phyloP scores from a whole-genome alignment of 2,329 filamentous ascomycete species.

The Scytalidium sp. region DNA sequence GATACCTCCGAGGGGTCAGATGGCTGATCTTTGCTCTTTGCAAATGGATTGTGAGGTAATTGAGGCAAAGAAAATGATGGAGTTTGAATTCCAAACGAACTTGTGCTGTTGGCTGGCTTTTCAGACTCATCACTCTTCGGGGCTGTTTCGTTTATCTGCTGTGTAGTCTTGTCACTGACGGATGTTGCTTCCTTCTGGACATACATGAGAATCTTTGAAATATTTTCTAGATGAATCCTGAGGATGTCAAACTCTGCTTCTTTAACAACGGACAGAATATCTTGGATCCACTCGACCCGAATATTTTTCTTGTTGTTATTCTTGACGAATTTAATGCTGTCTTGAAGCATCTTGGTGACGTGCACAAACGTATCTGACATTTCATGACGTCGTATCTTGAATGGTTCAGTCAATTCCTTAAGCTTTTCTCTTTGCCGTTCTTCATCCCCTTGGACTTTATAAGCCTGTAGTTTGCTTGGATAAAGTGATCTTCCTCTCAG shows the following conservation, averaged over 20 bases:
- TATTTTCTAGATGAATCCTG: constrained; percentile 15
- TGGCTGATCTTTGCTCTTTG: neutral
- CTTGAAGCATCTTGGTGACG: constrained; percentile 21
- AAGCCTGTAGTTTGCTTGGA: constrained; percentile 26
- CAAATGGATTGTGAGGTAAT: neutral
- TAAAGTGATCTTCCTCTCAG: constrained; percentile 30
- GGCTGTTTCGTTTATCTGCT: too few relatives aligned
- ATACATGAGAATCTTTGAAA: constrained; percentile 24
- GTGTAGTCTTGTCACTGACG: neutral
- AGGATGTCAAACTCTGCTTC: constrained; percentile 14
- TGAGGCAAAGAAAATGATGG: neutral
- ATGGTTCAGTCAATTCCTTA: constrained; percentile 17
- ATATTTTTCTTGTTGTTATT: constrained; percentile 19
- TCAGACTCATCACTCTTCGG: neutral
- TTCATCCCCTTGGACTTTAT: constrained; percentile 13
- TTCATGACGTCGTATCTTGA: constrained; percentile 20
- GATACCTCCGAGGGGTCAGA: neutral
- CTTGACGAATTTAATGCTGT: constrained; percentile 23
- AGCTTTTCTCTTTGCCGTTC: constrained; percentile 17
- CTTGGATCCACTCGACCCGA: constrained; percentile 21
- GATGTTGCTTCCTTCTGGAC: constrained; percentile 12
- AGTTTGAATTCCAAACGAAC: neutral
- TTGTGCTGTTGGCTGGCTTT: neutral
- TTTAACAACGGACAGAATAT: constrained; percentile 20
- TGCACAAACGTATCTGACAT: constrained; percentile 22